Conservation (phyloP, 2,329 filamentous ascomycete species). For the Tolypocladium sp. region DNA sequence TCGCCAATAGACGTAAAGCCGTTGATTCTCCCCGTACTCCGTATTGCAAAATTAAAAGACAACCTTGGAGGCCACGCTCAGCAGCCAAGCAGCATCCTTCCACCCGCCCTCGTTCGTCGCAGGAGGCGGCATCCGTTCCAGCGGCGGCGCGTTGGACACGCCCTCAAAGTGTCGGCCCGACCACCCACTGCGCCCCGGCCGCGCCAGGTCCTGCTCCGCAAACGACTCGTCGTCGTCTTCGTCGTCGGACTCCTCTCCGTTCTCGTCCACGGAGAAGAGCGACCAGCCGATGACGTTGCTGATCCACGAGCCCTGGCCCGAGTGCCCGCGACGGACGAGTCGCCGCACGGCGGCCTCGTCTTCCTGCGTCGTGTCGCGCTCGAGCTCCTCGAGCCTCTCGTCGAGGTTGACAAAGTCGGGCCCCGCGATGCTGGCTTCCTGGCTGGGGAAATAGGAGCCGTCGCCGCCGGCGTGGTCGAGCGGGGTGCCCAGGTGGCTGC, state of each 20-base stretch:
- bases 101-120: constrained; percentile 50
- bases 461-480: constrained; percentile 24
- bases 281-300: constrained; percentile 50
- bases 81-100: constrained; percentile 59
- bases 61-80: constrained; percentile 55
- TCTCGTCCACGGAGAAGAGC: constrained; percentile 53
- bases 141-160: constrained; percentile 27
- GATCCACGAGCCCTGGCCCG: constrained; percentile 49
- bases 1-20: background rate
- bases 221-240: constrained; percentile 23
- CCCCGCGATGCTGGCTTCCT: constrained; percentile 33
- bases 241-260: constrained; percentile 41
- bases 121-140: constrained; percentile 37
- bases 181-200: constrained; percentile 19
- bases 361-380: constrained; percentile 38
- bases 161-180: constrained; percentile 30
- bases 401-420: constrained; percentile 57
- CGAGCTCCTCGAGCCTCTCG: constrained; percentile 47
- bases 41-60: constrained; percentile 33
- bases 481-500: constrained; percentile 34
- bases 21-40: background rate
- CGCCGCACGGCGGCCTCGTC: constrained; percentile 51
- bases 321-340: constrained; percentile 43
- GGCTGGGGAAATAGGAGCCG: constrained; percentile 33
- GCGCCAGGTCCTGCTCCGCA: constrained; percentile 14